Conservation (phyloP, 768 basidiomycete species). For the Suillus americanus region DNA sequence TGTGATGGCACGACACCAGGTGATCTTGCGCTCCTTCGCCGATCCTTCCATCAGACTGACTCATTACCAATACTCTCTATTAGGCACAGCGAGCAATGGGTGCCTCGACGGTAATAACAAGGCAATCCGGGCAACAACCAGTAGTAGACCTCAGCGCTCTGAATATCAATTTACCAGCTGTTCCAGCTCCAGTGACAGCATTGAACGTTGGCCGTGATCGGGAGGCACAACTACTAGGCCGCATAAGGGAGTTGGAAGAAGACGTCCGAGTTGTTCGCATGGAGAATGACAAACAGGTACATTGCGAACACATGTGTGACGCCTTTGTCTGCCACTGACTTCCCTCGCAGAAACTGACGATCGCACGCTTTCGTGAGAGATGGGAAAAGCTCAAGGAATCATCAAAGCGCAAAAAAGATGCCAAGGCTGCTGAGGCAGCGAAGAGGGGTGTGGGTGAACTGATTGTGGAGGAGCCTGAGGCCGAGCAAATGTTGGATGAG, state of each 20-base stretch:
- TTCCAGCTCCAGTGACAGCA: slow-evolving; percentile 47
- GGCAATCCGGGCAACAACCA: slow-evolving; percentile 34
- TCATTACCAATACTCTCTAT: slow-evolving; percentile 5
- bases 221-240: slow-evolving; percentile 47
- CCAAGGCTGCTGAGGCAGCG: slow-evolving; percentile 50
- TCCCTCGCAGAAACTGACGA: slow-evolving; percentile 70
- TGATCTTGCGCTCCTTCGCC: slow-evolving; percentile 21
- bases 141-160: slow-evolving; percentile 54
- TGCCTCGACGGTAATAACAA: slow-evolving; percentile 58
- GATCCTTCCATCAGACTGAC: slow-evolving; percentile 2
- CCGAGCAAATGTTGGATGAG: slow-evolving; percentile 58
- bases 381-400: slow-evolving; percentile 92
- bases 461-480: slow-evolving; percentile 67
- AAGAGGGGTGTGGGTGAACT: slow-evolving; percentile 54
- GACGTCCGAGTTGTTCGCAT: slow-evolving; percentile 59
- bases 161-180: slow-evolving; percentile 55
- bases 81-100: slow-evolving; percentile 83
- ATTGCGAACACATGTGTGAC: slow-evolving; percentile 20
- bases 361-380: slow-evolving; percentile 77
- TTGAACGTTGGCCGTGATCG: slow-evolving; percentile 56
- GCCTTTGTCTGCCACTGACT: slow-evolving; percentile 13
- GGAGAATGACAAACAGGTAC: slow-evolving; percentile 84
- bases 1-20: slow-evolving; percentile 68
- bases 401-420: slow-evolving; percentile 82
- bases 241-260: slow-evolving; percentile 76